Conservation (phyloP, 2,329 filamentous ascomycete genomes). For the Penicillium griseofulvum region DNA sequence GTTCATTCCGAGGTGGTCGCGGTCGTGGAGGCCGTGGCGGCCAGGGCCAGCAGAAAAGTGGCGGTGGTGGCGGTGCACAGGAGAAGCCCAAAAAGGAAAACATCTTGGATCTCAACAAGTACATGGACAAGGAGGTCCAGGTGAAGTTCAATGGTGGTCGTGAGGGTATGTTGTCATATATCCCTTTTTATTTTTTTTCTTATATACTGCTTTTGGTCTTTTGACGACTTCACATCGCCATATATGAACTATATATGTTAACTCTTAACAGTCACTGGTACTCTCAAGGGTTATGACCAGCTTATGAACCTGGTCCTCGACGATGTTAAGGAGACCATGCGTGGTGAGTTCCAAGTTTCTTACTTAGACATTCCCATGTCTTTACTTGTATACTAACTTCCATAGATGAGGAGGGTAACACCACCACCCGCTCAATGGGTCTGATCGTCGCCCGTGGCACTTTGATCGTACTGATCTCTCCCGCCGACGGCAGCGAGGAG, state of each 20-base stretch:
- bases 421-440: slow-evolving; percentile 74
- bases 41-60: slow-evolving; percentile 44
- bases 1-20: slow-evolving; percentile 22
- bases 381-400: slow-evolving; percentile 17
- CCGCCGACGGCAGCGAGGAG: slow-evolving; percentile 89
- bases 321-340: slow-evolving; percentile 84
- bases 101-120: slow-evolving; percentile 91
- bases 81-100: slow-evolving; percentile 97
- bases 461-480: slow-evolving; percentile 86
- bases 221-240: not conserved
- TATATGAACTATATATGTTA: slow-evolving; percentile 8
- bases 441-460: slow-evolving; percentile 90
- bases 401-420: slow-evolving; percentile 88
- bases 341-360: slow-evolving; percentile 59
- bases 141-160: slow-evolving; percentile 93
- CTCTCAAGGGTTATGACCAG: slow-evolving; percentile 91
- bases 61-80: slow-evolving; percentile 52
- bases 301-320: slow-evolving; percentile 98
- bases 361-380: not conserved
- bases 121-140: slow-evolving; percentile 92
- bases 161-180: slow-evolving; percentile 13
- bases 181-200: not conserved
- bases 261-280: slow-evolving; percentile 67
- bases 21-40: slow-evolving; percentile 19
- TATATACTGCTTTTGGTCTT: not conserved